Evolutionary conservation across 306 rosid species (phyloP), one percentile per base, ranked within the genome.

Genomic region (Echinosophora koreensis): DNA sequence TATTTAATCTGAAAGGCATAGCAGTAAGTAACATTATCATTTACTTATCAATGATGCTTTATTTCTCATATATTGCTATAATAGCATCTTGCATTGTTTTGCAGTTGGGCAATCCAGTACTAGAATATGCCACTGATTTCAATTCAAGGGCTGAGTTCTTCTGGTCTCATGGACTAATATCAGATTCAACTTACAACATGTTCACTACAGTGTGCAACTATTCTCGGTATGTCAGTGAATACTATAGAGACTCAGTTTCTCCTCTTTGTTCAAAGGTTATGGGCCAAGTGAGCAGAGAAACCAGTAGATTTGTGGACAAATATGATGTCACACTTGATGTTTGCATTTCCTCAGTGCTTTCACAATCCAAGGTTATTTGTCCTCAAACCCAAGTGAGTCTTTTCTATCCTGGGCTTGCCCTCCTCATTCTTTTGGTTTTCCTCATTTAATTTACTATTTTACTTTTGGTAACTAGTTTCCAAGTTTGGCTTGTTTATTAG

Each of bases 311-410:
- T 81, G 92, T 90, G 79, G 95, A 90, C 80, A 88, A 86, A 32
- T 88, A 90, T 34, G 92, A 88, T 85, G 95, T 90, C 22, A 88
- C 97, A 6, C 93, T 92, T 68, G 95, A 92, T 83, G 92, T 90
- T 69, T 92, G 96, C 70, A 87, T 92, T 57, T 81, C 95, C 30
- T 88, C 93, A 5, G 88, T 88, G 69, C 73, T 88, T 69, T 88
- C 91, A 50, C 93, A 92, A 69, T 85, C 93, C 15, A 90, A 90
- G 32, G 55, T 81, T 54, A 57, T 88, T 59, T 81, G 66, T 81
- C 97, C 96, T 37, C 80, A 71, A 70, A 47, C 80, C 42, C 87
- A 87, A 65, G 91, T 88, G 42, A 77, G 85, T 71, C 35, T 41
- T 8, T 62, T 32, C 69, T 74, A 44, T 44, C 16, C 10, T 67